Evolutionary conservation across 2,329 filamentous ascomycete species (phyloP).

Genomic region (Aspergillus candidus): DNA sequence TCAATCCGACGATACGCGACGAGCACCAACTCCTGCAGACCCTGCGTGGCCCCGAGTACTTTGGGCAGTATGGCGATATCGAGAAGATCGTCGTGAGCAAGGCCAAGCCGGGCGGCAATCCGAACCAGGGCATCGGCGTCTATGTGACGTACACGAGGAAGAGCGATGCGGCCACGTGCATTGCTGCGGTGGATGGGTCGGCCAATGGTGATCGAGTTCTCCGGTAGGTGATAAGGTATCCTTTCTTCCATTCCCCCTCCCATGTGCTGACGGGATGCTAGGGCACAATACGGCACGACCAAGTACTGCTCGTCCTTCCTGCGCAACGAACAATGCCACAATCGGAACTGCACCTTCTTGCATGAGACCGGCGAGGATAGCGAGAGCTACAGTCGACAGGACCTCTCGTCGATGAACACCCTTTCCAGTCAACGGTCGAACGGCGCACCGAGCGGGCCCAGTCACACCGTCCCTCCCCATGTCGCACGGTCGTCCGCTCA

Average conservation of each 20-base stretch:
- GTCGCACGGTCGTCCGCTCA: conserved; percentile 47
- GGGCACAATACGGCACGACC: conserved; percentile 77
- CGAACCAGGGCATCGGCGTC: conserved; percentile 83
- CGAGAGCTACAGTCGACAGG: conserved; percentile 91
- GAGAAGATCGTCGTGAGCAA: conserved; percentile 99
- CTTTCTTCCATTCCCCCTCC: not conserved
- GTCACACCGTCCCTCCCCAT: conserved; percentile 26
- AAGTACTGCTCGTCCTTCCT: conserved; percentile 98
- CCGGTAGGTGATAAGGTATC: conserved; percentile 54
- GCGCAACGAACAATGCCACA: conserved; percentile 88
- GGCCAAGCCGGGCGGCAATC: conserved; percentile 65
- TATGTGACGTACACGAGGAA: conserved; percentile 97
- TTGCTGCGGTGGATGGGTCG: conserved; percentile 85
- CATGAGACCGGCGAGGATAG: conserved; percentile 98
- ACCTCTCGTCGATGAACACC: conserved; percentile 90
- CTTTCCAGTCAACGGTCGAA: conserved; percentile 65
- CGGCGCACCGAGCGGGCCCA: conserved; percentile 16
- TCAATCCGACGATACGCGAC: conserved; percentile 86
- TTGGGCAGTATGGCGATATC: conserved; percentile 96
- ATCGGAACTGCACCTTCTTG: conserved; percentile 95
- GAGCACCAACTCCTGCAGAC: conserved; percentile 81
- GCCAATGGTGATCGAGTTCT: conserved; percentile 82
- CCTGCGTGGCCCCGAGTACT: conserved; percentile 83
- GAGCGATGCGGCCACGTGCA: conserved; percentile 83
- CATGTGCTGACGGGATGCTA: conserved; percentile 18